Percentiles rank a stretch among this genome's conserved stretches.
phyloP scores from a whole-genome alignment of 75 land plant species.

The Selaginella moellendorffii region DNA sequence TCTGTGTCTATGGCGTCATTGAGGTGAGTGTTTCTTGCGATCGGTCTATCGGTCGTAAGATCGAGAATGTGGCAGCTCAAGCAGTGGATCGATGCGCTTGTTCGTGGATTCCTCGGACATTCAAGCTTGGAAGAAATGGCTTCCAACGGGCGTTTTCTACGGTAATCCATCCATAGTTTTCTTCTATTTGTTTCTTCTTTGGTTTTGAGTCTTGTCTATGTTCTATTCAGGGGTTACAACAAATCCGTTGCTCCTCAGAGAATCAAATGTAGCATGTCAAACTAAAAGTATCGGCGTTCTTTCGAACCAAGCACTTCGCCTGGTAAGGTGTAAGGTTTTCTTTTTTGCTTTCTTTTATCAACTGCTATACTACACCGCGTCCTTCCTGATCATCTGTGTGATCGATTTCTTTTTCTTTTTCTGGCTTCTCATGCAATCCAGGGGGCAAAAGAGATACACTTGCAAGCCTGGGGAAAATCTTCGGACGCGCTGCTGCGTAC shows the following conservation, averaged over 20 bases:
- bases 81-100: not conserved
- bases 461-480: not conserved
- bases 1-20: no score
- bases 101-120: not conserved
- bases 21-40: no score
- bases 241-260: not conserved
- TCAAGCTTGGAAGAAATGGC: not conserved
- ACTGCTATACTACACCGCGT: no score
- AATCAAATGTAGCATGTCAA: constrained; percentile 1
- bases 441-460: not conserved
- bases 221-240: not conserved
- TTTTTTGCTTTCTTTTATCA: no score
- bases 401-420: no score
- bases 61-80: no score
- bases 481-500: not conserved
- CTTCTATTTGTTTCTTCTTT: not conserved
- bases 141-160: not conserved
- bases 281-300: not conserved
- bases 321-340: no score
- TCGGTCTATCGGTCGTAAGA: no score
- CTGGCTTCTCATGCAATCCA: no score
- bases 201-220: no score
- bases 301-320: not conserved
- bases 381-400: not conserved
- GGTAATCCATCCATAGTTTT: not conserved